Base-by-base conservation (phyloP, 1,284 basidiomycete genomes). In the Apiotrichum laibachii region DNA sequence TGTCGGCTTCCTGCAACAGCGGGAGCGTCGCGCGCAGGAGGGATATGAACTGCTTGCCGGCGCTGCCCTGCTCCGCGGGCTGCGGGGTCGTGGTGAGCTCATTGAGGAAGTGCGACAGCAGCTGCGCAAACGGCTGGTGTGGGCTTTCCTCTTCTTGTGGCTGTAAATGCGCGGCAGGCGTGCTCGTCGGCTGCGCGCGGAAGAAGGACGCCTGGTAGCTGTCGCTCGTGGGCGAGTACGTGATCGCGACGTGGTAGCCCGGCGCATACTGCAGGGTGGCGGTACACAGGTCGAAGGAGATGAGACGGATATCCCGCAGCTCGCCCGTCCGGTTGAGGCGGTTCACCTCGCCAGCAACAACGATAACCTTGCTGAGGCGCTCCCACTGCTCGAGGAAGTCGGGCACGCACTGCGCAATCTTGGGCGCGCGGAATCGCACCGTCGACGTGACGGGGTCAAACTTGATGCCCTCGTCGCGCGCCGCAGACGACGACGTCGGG, bases 341-440 rank as follows among this genome's bases (percentile, higher is more conserved):
- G 12, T 87, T 88, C 44, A 93, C 90, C 81, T 93, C 90, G 64
- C 90, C 84, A 8, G 91, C 90, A 58, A 96, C 90, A 43, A 92
- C 88, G 18, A 92, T 88, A 82, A 94, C 90, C 77, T 92, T 93
- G 42, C 89, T 89, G 37, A 95, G 87, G 44, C 88, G 82, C 52
- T 89, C 89, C 91, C 92, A 95, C 72, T 92, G 91, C 67, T 90
- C 87, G 64, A 91, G 77, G 72, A 96, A 93, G 69, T 90, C 87
- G 57, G 88, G 85, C 19, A 96, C 88, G 71, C 91, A 94, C 9
- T 86, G 87, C 63, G 90, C 86, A 59, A 94, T 87, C 69, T 92
- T 85, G 61, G 89, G 86, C 1, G 90, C 90, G 49, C 89, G 79
- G 75, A 95, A 92, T 0, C 87, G 90, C 5, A 95, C 88, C 15